These are phyloP conservation scores for Gnomoniopsis sp. DNA, from an alignment of 2,329 filamentous ascomycete species.

Conservation along the genomic window DNA sequence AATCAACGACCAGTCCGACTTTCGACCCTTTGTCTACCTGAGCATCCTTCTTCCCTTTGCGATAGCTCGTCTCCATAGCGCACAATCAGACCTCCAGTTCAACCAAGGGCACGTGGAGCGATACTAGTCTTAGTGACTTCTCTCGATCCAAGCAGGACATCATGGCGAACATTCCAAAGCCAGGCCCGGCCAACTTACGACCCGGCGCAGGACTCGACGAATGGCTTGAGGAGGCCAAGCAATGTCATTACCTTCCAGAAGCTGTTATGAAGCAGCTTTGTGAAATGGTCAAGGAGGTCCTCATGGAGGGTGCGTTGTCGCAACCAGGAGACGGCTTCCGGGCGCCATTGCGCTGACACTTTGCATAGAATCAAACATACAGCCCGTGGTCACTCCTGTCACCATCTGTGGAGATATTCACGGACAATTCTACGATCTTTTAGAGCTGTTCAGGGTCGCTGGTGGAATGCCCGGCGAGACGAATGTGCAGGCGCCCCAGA, in stretches of 20 bases:
- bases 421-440: slow-evolving; percentile 96
- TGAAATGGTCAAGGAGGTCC: slow-evolving; percentile 96
- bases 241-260: slow-evolving; percentile 96
- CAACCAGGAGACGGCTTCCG: not conserved
- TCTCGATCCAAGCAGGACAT: slow-evolving; percentile 15
- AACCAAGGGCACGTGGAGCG: not conserved
- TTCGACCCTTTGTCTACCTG: slow-evolving; percentile 3
- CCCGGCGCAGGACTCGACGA: slow-evolving; percentile 86
- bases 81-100: not conserved
- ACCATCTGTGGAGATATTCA: slow-evolving; percentile 98
- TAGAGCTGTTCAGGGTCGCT: slow-evolving; percentile 94
- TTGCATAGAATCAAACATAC: slow-evolving; percentile 86
- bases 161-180: slow-evolving; percentile 68
- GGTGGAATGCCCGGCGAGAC: slow-evolving; percentile 92
- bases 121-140: not conserved
- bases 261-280: slow-evolving; percentile 97
- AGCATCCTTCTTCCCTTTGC: not conserved
- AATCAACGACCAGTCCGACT: not conserved
- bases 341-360: slow-evolving; percentile 5
- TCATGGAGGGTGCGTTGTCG: slow-evolving; percentile 80
- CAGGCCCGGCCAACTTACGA: slow-evolving; percentile 81
- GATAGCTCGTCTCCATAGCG: not conserved
- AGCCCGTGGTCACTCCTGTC: slow-evolving; percentile 93
- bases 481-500: slow-evolving; percentile 64
- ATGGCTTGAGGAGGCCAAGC: slow-evolving; percentile 94